Conservation (phyloP, 2,329 filamentous ascomycete species). For the Corinectria fuckeliana region DNA sequence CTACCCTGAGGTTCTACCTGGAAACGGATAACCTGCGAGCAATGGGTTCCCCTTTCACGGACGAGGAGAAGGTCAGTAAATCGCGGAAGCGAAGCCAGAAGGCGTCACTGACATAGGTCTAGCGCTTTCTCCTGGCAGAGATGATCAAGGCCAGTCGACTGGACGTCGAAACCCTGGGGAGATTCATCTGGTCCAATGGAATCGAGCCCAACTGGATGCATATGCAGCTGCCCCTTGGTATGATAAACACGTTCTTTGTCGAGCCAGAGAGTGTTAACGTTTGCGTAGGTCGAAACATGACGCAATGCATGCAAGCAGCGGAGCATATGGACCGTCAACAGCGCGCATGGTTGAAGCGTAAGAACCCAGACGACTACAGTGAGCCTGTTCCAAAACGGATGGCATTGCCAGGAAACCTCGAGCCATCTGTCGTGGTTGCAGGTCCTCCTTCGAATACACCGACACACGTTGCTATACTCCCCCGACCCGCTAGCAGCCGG, state of each 20-base stretch:
- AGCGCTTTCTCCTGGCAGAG: constrained; percentile 65
- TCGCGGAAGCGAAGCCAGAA: neutral
- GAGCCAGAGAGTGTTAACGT: neutral
- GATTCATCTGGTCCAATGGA: constrained; percentile 53
- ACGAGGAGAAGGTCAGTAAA: constrained; percentile 57
- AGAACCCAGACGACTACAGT: constrained; percentile 43
- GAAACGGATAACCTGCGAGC: constrained; percentile 10
- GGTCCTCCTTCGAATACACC: constrained; percentile 5
- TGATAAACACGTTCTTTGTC: constrained; percentile 20
- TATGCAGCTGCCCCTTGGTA: constrained; percentile 57
- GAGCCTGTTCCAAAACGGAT: constrained; percentile 44
- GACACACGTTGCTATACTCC: constrained; percentile 30
- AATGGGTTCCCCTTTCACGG: constrained; percentile 49
- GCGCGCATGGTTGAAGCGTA: constrained; percentile 43
- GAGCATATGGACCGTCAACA: constrained; percentile 46
- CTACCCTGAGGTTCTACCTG: constrained; percentile 11
- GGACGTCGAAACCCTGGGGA: constrained; percentile 52
- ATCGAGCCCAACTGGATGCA: constrained; percentile 54
- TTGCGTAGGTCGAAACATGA: constrained; percentile 54
- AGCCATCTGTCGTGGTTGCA: neutral
- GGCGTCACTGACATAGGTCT: constrained; percentile 15
- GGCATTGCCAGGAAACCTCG: constrained; percentile 22
- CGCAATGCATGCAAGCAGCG: constrained; percentile 52
- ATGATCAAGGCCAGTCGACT: constrained; percentile 63
- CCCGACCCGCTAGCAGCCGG: constrained; percentile 31